Evolutionary conservation across 768 basidiomycete species (phyloP).

Genomic region (Lentinula raphanica): DNA sequence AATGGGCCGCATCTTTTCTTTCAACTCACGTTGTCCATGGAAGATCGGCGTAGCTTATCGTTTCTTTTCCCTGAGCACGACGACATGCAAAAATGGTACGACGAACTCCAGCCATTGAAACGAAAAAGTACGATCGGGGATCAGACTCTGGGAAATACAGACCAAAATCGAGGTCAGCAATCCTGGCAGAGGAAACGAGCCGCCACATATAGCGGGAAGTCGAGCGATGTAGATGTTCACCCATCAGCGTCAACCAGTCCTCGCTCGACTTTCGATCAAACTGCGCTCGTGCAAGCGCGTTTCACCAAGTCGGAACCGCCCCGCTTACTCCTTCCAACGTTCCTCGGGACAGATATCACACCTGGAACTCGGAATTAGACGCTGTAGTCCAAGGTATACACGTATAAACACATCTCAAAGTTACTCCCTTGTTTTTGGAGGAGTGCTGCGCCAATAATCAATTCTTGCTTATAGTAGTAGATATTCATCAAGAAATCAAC

Average conservation of each 20-base stretch:
- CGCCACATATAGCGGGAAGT: not conserved
- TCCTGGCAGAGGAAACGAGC: not conserved
- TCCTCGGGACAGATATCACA: too few species aligned
- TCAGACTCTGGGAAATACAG: not conserved
- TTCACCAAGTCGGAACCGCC: too few species aligned
- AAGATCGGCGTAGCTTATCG: not conserved
- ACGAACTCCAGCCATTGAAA: not conserved
- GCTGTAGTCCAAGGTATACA: too few species aligned
- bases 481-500: too few species aligned
- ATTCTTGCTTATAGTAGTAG: too few species aligned
- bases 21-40: not conserved
- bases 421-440: too few species aligned
- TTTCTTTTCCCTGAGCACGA: not conserved
- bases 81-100: not conserved
- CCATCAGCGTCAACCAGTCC: not conserved
- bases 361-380: too few species aligned
- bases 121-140: not conserved
- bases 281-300: slow-evolving; percentile 2
- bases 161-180: not conserved
- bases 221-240: not conserved
- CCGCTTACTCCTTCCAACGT: too few species aligned
- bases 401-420: too few species aligned
- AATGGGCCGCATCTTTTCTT: not conserved
- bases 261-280: not conserved
- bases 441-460: too few species aligned